Conservation (phyloP, 345 rosid genomes). For the Eucalyptus pumila region DNA sequence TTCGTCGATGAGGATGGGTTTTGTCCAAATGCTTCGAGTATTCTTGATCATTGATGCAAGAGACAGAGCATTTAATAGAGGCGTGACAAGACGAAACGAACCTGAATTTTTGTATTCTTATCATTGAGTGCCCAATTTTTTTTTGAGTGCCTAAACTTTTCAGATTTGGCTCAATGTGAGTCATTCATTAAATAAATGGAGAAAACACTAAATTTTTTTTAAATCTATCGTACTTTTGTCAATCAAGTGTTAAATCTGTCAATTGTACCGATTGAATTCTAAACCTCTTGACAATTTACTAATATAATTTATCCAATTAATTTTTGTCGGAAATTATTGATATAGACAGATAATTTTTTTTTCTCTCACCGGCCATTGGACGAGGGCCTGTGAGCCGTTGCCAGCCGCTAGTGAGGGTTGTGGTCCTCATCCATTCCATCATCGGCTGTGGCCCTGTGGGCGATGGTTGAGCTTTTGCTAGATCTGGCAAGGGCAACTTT, state of each 20-base stretch:
- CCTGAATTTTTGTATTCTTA: not conserved
- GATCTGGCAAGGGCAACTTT: too few relatives aligned
- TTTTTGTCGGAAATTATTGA: too few relatives aligned
- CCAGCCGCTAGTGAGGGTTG: fast-evolving
- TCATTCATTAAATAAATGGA: not conserved
- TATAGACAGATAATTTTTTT: too few relatives aligned
- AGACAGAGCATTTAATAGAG: not conserved
- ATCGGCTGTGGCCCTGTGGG: fast-evolving
- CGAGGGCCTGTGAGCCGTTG: too few relatives aligned
- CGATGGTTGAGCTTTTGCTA: too few relatives aligned
- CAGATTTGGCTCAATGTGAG: not conserved
- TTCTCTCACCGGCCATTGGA: too few relatives aligned
- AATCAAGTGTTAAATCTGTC: too few relatives aligned
- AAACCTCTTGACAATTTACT: too few relatives aligned
- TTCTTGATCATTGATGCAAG: not conserved
- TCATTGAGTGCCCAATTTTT: too few relatives aligned
- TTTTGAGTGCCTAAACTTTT: not conserved
- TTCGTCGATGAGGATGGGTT: not conserved
- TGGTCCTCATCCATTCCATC: too few relatives aligned
- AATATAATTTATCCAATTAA: too few relatives aligned
- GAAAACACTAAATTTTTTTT: fast-evolving
- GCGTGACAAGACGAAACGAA: not conserved
- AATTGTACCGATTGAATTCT: fast-evolving
- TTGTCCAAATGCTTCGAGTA: not conserved
- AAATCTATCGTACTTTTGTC: too few relatives aligned